These are phyloP conservation scores for Hypoxylon sp. DNA, from an alignment of 2,329 filamentous ascomycete species.

Conservation along the genomic window DNA sequence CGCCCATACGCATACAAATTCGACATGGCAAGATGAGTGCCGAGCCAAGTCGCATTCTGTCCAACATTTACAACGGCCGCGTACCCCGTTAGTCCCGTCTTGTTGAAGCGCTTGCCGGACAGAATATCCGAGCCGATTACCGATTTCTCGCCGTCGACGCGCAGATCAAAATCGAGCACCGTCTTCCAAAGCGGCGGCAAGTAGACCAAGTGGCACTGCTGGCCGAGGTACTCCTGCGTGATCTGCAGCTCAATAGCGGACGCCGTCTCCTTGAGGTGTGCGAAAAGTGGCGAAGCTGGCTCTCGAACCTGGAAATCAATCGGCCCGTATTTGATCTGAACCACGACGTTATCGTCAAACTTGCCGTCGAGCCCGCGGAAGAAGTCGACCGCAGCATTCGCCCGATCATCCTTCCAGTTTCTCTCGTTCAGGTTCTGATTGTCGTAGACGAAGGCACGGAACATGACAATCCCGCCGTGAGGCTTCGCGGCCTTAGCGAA, in stretches of 20 bases:
- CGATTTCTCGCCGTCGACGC: slow-evolving; percentile 70
- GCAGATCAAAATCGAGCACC: slow-evolving; percentile 76
- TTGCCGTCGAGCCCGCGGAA: slow-evolving; percentile 75
- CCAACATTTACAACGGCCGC: slow-evolving; percentile 79
- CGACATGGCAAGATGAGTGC: slow-evolving; percentile 78
- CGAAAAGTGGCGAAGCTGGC: slow-evolving; percentile 75
- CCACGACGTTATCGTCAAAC: slow-evolving; percentile 79
- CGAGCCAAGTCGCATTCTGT: slow-evolving; percentile 76
- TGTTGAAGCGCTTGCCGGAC: slow-evolving; percentile 71
- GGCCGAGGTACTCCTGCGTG: slow-evolving; percentile 79
- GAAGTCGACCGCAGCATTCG: slow-evolving; percentile 78
- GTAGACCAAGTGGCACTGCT: slow-evolving; percentile 79
- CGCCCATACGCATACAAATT: slow-evolving; percentile 80
- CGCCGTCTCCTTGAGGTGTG: slow-evolving; percentile 61
- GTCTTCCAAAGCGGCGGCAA: slow-evolving; percentile 78
- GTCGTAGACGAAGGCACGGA: slow-evolving; percentile 80
- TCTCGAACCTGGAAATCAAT: slow-evolving; percentile 83
- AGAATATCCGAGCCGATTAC: slow-evolving; percentile 71
- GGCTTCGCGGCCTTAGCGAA: slow-evolving; percentile 73
- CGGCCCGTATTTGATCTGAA: slow-evolving; percentile 82
- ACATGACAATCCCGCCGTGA: slow-evolving; percentile 76
- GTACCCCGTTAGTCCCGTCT: slow-evolving; percentile 69
- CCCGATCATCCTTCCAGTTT: slow-evolving; percentile 77
- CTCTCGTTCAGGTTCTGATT: slow-evolving; percentile 65
- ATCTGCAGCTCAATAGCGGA: slow-evolving; percentile 76